phyloP scores from a whole-genome alignment of 2,329 filamentous ascomycete species.

The Stemphylium vesicarium region DNA sequence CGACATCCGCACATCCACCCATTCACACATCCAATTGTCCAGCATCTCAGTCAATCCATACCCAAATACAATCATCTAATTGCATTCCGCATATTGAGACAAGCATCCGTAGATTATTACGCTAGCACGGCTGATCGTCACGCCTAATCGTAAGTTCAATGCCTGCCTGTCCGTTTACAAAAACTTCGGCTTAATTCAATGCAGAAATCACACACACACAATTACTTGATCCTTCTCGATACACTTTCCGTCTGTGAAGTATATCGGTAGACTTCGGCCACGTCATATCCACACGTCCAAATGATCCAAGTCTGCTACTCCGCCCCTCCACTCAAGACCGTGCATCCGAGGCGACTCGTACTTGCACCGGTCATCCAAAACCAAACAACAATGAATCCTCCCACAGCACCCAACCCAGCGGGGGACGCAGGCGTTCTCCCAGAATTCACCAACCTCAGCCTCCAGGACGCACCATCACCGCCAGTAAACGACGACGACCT shows the following conservation, averaged over 20 bases:
- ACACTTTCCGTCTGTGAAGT: conserved; percentile 8
- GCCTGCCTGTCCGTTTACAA: neutral
- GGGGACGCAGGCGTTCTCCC: conserved; percentile 50
- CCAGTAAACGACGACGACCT: conserved; percentile 55
- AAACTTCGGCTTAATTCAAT: conserved; percentile 1
- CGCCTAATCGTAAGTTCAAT: conserved; percentile 13
- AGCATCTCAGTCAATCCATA: conserved; percentile 1
- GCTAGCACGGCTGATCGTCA: conserved; percentile 4
- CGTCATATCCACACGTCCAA: conserved; percentile 22
- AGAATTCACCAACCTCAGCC: conserved; percentile 38
- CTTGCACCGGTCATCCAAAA: conserved; percentile 32
- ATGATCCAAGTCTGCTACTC: conserved; percentile 45
- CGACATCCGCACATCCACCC: conserved; percentile 9
- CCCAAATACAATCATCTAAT: neutral
- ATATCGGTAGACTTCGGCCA: conserved; percentile 35
- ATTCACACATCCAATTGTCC: neutral
- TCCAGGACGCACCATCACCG: conserved; percentile 48
- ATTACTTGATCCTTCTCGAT: conserved; percentile 9
- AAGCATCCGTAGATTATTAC: neutral
- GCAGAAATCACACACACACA: conserved; percentile 2
- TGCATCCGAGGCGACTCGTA: conserved; percentile 37
- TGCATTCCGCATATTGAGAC: conserved; percentile 3
- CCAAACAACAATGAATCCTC: conserved; percentile 38
- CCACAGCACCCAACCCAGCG: conserved; percentile 50
- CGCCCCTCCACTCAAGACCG: conserved; percentile 36